A percentile compares a stretch with the other conserved stretches of the same genome.
phyloP scores from a whole-genome alignment of 805 yeast species.

The Cyberlindnera nakhonratchasimensis region DNA sequence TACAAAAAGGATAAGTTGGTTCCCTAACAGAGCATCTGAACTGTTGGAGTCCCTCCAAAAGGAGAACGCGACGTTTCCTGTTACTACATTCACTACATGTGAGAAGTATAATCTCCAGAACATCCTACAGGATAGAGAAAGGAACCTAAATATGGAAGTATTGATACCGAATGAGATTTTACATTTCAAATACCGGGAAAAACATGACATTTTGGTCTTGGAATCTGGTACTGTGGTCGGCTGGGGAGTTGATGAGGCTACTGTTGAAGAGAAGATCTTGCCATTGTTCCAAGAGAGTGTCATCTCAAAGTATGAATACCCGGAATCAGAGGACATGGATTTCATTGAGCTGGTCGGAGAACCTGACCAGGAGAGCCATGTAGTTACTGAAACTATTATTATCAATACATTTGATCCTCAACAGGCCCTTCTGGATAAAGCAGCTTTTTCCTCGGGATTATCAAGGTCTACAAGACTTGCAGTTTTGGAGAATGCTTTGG shows the following conservation, averaged over 20 bases:
- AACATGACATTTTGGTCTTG: constrained; percentile 60
- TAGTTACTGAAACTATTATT: constrained; percentile 69
- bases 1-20: constrained; percentile 11
- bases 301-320: constrained; percentile 40
- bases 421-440: constrained; percentile 65
- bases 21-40: constrained; percentile 3
- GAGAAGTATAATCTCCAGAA: constrained; percentile 62
- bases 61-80: constrained; percentile 35
- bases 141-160: constrained; percentile 31
- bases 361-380: constrained; percentile 35
- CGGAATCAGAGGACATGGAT: constrained; percentile 87
- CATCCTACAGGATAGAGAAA: constrained; percentile 31
- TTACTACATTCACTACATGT: constrained; percentile 69
- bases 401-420: constrained; percentile 48
- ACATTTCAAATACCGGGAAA: constrained; percentile 41
- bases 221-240: constrained; percentile 79
- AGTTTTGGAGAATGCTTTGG: constrained; percentile 69
- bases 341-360: constrained; percentile 38
- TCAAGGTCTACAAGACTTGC: constrained; percentile 86
- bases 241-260: constrained; percentile 71
- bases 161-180: constrained; percentile 71
- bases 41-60: constrained; percentile 5
- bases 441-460: constrained; percentile 85
- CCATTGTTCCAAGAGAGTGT: constrained; percentile 52
- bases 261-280: constrained; percentile 42